Base-by-base conservation (phyloP, 2,329 filamentous ascomycete genomes). In the Phoma sp. region DNA sequence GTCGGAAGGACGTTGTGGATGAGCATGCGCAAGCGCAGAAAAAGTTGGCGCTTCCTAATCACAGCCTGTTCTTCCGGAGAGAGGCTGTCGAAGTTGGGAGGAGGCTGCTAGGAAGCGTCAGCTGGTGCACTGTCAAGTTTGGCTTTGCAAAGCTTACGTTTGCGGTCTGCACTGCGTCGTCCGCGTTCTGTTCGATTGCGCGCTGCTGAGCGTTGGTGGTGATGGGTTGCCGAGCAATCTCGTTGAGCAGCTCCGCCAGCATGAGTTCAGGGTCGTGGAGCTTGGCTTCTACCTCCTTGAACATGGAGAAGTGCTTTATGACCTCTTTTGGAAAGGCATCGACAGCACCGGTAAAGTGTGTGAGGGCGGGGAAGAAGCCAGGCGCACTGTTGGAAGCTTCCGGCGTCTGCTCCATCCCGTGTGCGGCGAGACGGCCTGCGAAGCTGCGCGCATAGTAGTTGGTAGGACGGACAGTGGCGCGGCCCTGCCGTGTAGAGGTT, bases 211-310 rank as follows among this genome's bases (percentile, higher is more conserved):
- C 62, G 29, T 61, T 64, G 38, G 73, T 72, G 32, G 80, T 78
- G 25, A 79, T 74, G 30, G 79, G 79, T 49, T 78, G 74, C 32
- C 72, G 70, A 53, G 78, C 74, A 33, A 90, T 86, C 47, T 83
- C 83, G 57, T 87, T 82, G 65, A 96, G 85, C 57, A 96, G 83
- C 69, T 89, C 84, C 69, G 89, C 87, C 53, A 99, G 83, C 68
- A 88, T 84, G 66, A 95, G 89, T 74, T 96, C 92, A 6, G 95
- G 90, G 21, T 87, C 87, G 76, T 93, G 95, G 61, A 96, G 90
- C 78, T 99, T 99, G 59, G 93, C 93, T 79, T 99, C 95, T 40
- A 98, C 95, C 78, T 99, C 95, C 75, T 97, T 97, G 64, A 99
- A 83, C 51, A 98, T 84, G 28, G 93, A 97, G 67, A 96, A 96